A percentile compares a stretch with the other conserved stretches of the same genome.
phyloP scores from a whole-genome alignment of 768 basidiomycete genomes.

The Hygrocybe coccinea region DNA sequence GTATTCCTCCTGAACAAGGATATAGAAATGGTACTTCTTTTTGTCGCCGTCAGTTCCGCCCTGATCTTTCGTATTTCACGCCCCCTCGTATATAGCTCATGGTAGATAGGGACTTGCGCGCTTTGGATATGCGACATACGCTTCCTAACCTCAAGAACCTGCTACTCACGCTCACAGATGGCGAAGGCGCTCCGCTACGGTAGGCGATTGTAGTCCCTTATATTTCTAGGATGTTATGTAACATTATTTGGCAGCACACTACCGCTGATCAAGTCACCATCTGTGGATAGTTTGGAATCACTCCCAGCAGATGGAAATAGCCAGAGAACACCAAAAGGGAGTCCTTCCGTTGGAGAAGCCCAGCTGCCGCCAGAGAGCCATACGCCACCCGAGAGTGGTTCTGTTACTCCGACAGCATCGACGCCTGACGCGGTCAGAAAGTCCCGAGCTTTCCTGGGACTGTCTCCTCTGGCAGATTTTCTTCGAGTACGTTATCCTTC shows the following conservation, averaged over 20 bases:
- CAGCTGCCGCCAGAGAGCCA: slow-evolving; percentile 22
- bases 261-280: background rate
- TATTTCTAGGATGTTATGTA: slow-evolving; percentile 14
- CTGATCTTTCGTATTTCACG: slow-evolving; percentile 8
- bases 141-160: slow-evolving; percentile 95
- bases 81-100: slow-evolving; percentile 57
- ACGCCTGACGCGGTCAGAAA: slow-evolving; percentile 27
- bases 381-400: slow-evolving; percentile 50
- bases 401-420: slow-evolving; percentile 51
- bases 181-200: slow-evolving; percentile 47
- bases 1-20: slow-evolving; percentile 96
- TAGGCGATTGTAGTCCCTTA: slow-evolving; percentile 30
- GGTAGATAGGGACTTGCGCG: slow-evolving; percentile 82
- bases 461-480: slow-evolving; percentile 6
- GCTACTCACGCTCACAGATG: slow-evolving; percentile 76
- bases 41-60: no score
- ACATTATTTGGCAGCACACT: slow-evolving; percentile 9
- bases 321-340: slow-evolving; percentile 16
- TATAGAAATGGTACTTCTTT: slow-evolving; percentile 75
- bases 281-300: background rate
- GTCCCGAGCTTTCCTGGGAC: slow-evolving; percentile 48
- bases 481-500: slow-evolving; percentile 53
- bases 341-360: background rate
- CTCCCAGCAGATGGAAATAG: background rate
- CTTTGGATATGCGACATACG: slow-evolving; percentile 92